Percentiles rank a stretch among this genome's conserved stretches.
Evolutionary conservation across 2,329 filamentous ascomycete species (phyloP).

Genomic region (Pyrenochaeta sp.): DNA sequence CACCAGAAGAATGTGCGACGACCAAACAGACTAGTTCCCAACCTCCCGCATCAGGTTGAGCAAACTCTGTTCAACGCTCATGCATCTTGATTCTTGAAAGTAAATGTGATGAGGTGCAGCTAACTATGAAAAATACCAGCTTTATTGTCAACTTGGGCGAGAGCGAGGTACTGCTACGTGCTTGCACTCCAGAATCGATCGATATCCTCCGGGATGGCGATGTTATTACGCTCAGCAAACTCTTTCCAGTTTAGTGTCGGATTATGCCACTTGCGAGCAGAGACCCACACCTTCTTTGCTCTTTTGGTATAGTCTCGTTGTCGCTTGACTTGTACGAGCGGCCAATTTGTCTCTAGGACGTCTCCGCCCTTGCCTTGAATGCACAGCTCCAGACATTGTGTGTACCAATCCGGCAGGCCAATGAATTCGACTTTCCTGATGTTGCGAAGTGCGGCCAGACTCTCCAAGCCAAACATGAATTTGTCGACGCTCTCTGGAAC

Average conservation of each 20-base stretch:
- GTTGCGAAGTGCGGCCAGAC: conserved; percentile 21
- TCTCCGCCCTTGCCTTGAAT: conserved; percentile 31
- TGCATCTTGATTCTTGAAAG: too few species aligned
- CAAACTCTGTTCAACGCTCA: too few species aligned
- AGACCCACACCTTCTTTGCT: conserved; percentile 7
- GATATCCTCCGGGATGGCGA: conserved; percentile 16
- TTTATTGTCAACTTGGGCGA: too few species aligned
- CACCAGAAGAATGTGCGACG: too few species aligned
- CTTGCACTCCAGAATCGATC: conserved; percentile 5
- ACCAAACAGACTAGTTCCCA: too few species aligned
- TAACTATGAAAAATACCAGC: too few species aligned
- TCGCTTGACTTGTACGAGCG: conserved; percentile 14
- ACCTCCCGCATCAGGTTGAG: too few species aligned
- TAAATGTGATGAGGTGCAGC: too few species aligned
- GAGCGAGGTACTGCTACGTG: background rate
- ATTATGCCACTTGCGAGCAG: conserved; percentile 27
- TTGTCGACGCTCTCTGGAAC: background rate
- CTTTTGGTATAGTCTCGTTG: background rate
- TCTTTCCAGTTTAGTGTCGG: conserved; percentile 32
- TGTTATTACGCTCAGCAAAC: conserved; percentile 31
- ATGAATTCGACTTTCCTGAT: conserved; percentile 23
- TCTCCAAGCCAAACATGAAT: conserved; percentile 30
- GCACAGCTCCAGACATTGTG: conserved; percentile 24
- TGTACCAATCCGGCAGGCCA: conserved; percentile 30
- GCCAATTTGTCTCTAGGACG: conserved; percentile 25